Evolutionary conservation across 2,329 filamentous ascomycete species (phyloP).

Genomic region (Diaporthe destruens): DNA sequence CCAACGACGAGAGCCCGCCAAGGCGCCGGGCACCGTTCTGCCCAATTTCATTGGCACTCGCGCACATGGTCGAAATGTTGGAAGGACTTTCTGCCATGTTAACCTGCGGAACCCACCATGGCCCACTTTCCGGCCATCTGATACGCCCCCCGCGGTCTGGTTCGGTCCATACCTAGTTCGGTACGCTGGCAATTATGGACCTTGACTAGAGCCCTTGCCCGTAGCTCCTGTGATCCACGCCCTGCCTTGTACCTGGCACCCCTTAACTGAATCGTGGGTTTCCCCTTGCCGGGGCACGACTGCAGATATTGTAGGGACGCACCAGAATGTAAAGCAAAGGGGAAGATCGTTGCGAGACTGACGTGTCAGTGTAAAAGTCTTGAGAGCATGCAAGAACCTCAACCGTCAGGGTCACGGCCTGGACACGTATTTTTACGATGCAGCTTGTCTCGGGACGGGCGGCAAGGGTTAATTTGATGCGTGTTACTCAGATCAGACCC

Average conservation of each 20-base stretch:
- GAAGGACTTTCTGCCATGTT: not conserved
- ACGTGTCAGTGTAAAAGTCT: not conserved
- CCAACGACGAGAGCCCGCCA: not conserved
- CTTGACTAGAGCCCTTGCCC: not conserved
- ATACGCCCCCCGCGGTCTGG: slow-evolving; percentile 21
- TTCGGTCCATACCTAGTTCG: slow-evolving; percentile 28
- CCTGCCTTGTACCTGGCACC: not conserved
- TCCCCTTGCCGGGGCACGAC: not conserved
- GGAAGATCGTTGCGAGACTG: not conserved
- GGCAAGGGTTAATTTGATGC: not conserved
- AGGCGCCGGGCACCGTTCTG: not conserved
- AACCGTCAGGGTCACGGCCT: not conserved
- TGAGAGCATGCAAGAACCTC: not conserved
- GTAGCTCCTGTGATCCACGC: not conserved
- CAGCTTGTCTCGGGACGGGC: not conserved
- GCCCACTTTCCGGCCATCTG: slow-evolving; percentile 22
- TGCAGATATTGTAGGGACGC: not conserved
- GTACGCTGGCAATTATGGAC: slow-evolving; percentile 18
- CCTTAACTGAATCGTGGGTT: slow-evolving; percentile 20
- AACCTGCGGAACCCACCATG: not conserved
- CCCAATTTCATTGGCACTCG: not conserved
- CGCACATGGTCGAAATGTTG: not conserved
- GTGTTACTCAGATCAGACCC: not conserved
- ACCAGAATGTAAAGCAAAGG: not conserved
- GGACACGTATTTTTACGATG: not conserved